Conservation (phyloP, 495 filamentous ascomycete species). For the Hypoxylon rickii region DNA sequence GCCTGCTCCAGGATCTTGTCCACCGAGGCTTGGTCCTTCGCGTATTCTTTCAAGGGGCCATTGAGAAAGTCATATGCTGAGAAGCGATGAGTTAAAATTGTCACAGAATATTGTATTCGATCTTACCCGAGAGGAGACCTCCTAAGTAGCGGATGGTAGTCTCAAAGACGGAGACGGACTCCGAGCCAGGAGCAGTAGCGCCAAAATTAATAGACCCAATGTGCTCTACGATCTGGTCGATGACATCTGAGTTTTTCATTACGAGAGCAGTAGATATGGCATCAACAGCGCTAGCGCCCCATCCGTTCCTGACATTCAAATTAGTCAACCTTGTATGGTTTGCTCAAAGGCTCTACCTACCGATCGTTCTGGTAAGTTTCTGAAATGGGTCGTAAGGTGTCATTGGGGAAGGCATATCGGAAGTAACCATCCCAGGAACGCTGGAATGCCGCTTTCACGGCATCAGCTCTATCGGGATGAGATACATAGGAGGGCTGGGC, state of each 20-base stretch:
- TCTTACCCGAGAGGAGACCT: slow-evolving; percentile 69
- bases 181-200: slow-evolving; percentile 47
- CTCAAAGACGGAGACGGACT: slow-evolving; percentile 77
- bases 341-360: slow-evolving; percentile 46
- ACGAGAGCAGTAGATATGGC: slow-evolving; percentile 80
- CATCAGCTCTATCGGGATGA: slow-evolving; percentile 54
- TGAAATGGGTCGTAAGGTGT: slow-evolving; percentile 72
- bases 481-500: slow-evolving; percentile 36
- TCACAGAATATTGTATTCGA: background rate
- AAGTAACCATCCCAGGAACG: slow-evolving; percentile 83
- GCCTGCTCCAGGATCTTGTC: slow-evolving; percentile 68
- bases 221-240: slow-evolving; percentile 70
- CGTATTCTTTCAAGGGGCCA: slow-evolving; percentile 65
- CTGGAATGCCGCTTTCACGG: slow-evolving; percentile 75
- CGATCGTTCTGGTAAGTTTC: slow-evolving; percentile 70
- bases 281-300: slow-evolving; percentile 86
- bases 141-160: slow-evolving; percentile 88
- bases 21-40: slow-evolving; percentile 51
- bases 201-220: slow-evolving; percentile 72
- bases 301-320: slow-evolving; percentile 66
- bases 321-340: slow-evolving; percentile 14
- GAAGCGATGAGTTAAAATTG: background rate
- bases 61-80: slow-evolving; percentile 78
- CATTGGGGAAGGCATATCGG: slow-evolving; percentile 77
- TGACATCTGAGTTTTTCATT: slow-evolving; percentile 70